Conservation (phyloP, 169 alveolate species). For the Babesia bigemina region DNA sequence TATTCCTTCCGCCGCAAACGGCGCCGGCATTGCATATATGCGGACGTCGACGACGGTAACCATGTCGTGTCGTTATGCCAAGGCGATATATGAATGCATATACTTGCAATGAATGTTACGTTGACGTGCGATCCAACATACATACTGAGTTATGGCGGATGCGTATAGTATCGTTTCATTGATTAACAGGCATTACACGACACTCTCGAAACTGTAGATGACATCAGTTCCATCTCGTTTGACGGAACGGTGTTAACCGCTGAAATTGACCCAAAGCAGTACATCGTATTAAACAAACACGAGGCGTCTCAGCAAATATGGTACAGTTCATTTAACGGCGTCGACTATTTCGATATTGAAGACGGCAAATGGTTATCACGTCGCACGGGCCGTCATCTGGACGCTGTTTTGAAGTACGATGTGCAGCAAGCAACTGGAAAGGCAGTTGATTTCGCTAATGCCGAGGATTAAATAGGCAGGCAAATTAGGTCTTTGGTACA, state of each 20-base stretch:
- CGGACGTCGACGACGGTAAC: too few relatives aligned
- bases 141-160: too few relatives aligned
- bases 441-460: conserved; percentile 8
- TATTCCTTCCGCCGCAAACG: not conserved
- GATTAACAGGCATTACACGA: conserved; percentile 44
- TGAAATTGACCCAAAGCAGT: conserved; percentile 41
- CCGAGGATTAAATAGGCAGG: conserved; percentile 35
- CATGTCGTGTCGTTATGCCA: too few relatives aligned
- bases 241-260: conserved; percentile 60
- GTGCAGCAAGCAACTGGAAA: conserved; percentile 53
- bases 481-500: conserved; percentile 64
- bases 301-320: conserved; percentile 67
- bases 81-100: not conserved
- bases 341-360: conserved; percentile 50
- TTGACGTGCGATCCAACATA: too few relatives aligned
- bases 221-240: conserved; percentile 42
- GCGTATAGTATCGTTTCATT: too few relatives aligned
- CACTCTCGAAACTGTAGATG: conserved; percentile 49
- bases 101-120: not conserved
- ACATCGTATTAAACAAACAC: conserved; percentile 61
- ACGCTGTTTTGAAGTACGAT: conserved; percentile 25
- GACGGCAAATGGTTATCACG: conserved; percentile 56
- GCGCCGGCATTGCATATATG: too few relatives aligned
- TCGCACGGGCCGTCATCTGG: conserved; percentile 50
- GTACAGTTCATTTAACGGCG: conserved; percentile 64